These are phyloP conservation scores for Kuraishia hungarica DNA, from an alignment of 805 yeast species.

Conservation along the genomic window DNA sequence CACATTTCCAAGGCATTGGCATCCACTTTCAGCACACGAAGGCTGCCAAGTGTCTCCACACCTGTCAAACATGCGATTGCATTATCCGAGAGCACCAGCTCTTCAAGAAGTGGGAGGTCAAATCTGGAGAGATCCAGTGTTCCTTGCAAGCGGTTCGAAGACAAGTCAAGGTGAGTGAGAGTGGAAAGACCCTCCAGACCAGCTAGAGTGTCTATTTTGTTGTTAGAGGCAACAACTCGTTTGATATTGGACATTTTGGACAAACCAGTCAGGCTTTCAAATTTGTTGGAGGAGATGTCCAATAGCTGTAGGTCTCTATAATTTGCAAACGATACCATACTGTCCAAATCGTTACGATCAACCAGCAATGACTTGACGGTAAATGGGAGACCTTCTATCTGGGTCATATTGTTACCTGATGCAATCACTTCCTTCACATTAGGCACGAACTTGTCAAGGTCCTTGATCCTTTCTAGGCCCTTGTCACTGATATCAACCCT, in stretches of 20 bases:
- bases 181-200: conserved; percentile 31
- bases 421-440: conserved; percentile 29
- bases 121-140: conserved; percentile 25
- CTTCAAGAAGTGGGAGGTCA: conserved; percentile 31
- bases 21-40: conserved; percentile 31
- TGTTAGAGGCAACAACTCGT: conserved; percentile 27
- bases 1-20: conserved; percentile 29
- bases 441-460: conserved; percentile 36
- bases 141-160: conserved; percentile 32
- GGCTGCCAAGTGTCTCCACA: conserved; percentile 24
- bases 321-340: conserved; percentile 30
- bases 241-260: conserved; percentile 31
- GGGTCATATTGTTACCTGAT: conserved; percentile 31
- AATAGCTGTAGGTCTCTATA: conserved; percentile 33
- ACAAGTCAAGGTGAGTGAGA: conserved; percentile 30
- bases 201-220: conserved; percentile 24
- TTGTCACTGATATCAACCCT: conserved; percentile 26
- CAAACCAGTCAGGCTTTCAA: conserved; percentile 29
- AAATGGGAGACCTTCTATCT: conserved; percentile 36
- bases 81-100: conserved; percentile 34
- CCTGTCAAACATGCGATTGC: conserved; percentile 24
- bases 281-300: conserved; percentile 28
- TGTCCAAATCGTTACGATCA: conserved; percentile 29
- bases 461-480: conserved; percentile 31
- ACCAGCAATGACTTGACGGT: conserved; percentile 28